These are phyloP conservation scores for Pistacia vera DNA, from an alignment of 345 rosid species.

Conservation along the genomic window DNA sequence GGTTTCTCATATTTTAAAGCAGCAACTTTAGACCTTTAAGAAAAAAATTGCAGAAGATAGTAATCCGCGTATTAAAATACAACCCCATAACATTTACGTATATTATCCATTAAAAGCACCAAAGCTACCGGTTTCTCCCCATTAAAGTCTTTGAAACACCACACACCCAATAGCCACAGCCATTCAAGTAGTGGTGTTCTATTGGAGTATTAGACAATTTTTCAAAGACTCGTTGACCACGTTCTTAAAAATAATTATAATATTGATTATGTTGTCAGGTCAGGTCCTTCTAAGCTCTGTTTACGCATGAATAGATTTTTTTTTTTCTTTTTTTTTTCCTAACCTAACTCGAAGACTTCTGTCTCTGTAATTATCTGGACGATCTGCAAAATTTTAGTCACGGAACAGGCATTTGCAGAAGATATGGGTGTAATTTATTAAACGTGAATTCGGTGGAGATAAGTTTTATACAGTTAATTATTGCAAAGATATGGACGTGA, in stretches of 20 bases:
- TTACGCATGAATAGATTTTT: background rate
- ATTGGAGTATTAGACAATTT: no score
- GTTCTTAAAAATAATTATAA: no score
- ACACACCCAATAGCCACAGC: no score
- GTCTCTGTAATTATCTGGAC: background rate
- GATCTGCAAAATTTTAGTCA: background rate
- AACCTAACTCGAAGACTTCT: conserved; percentile 6
- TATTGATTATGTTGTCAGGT: background rate
- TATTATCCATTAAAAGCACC: background rate
- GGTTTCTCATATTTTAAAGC: background rate
- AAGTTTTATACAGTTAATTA: background rate
- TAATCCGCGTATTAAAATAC: background rate
- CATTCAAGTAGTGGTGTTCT: no score
- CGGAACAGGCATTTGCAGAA: background rate
- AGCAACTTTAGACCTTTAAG: background rate
- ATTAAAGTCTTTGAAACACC: background rate
- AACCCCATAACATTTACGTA: background rate
- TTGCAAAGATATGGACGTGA: background rate
- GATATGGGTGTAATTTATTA: background rate
- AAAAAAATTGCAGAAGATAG: background rate
- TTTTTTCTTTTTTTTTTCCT: background rate
- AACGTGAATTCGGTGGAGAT: conserved; percentile 12
- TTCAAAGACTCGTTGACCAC: no score
- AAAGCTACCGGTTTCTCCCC: background rate
- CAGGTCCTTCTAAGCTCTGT: background rate